Evolutionary conservation across 768 basidiomycete genomes (phyloP), one percentile per base, ranked within the genome.

Genomic region (Cytidiella melzeri): DNA sequence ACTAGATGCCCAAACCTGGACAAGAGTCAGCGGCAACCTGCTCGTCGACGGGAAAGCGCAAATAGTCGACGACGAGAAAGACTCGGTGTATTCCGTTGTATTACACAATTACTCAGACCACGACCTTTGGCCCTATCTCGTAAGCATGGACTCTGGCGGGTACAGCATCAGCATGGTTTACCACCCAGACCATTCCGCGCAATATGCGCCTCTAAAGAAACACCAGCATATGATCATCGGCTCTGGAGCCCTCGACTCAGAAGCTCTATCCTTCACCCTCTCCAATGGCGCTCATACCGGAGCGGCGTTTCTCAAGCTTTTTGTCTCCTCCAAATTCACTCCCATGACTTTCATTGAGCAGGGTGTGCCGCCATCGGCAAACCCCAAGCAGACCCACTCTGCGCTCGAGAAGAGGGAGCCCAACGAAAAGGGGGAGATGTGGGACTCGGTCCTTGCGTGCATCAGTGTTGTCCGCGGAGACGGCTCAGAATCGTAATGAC

Each of bases 41-140:
- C 62, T 83, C 42, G 56, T 65, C 24, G 53, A 76, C 45, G 76
- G 75, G 26, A 69, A 69, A 41, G 77, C 75, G n/a, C 68, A 69
- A 23, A 69, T 83, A 36, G 60, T 72, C 39, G 59, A 60, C 45
- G 58, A 72, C 55, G 65, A 73, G 44, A 61, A 65, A 52, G 64
- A 64, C 25, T 61, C 72, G 40, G 67, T 76, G 18, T 82, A 79
- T 52, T 63, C 68, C 30, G 64, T 81, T 41, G 64, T 73, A 28
- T 60, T 83, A 20, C 72, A 67, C 51, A 82, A 83, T 54, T 60
- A 66, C 30, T 72, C 80, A 1, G 69, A 73, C 54, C 55, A 62
- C 48, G 74, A 79, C 58, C 71, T 83, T 24, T 83, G 80, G 81
- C 79, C 81, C 26, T 81, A 80, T 59, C 68, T 83, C 27, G 72